These are phyloP conservation scores for Simplicillium sp. DNA, from an alignment of 2,329 filamentous ascomycete species.

Conservation along the genomic window DNA sequence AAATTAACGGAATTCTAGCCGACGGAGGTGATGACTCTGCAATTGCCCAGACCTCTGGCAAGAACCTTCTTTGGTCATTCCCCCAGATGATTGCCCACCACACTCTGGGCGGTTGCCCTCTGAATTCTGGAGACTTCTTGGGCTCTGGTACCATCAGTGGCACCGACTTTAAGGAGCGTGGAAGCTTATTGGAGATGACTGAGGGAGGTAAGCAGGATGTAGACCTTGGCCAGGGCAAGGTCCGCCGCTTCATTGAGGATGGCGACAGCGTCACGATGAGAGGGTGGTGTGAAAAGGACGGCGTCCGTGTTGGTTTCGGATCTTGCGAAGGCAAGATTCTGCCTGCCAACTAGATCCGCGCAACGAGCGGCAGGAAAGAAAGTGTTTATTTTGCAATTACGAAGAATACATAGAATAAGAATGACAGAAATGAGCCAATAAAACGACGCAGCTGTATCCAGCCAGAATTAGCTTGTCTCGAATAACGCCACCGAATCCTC, in stretches of 20 bases:
- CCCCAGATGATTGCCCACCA: constrained; percentile 73
- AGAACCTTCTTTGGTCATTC: constrained; percentile 59
- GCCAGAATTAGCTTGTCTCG: too few relatives aligned
- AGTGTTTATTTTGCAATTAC: too few relatives aligned
- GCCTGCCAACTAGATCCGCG: constrained; percentile 2
- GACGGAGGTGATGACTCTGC: constrained; percentile 1
- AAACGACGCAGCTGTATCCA: too few relatives aligned
- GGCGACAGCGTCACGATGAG: constrained; percentile 33
- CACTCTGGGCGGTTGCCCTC: constrained; percentile 59
- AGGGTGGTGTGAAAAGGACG: constrained; percentile 23
- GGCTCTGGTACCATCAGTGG: constrained; percentile 40
- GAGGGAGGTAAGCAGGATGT: constrained; percentile 34
- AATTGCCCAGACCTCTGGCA: constrained; percentile 9
- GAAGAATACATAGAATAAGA: too few relatives aligned
- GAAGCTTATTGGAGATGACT: constrained; percentile 35
- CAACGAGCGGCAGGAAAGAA: too few relatives aligned
- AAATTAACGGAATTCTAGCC: constrained; percentile 4
- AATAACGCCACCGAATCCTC: too few relatives aligned
- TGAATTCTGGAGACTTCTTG: constrained; percentile 60
- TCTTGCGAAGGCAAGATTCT: constrained; percentile 26
- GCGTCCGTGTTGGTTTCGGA: constrained; percentile 31
- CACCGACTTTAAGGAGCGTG: constrained; percentile 23
- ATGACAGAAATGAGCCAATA: too few relatives aligned
- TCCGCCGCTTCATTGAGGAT: constrained; percentile 33
- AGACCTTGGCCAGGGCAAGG: constrained; percentile 27